A percentile compares a stretch with the other conserved stretches of the same genome.
Conservation (phyloP, 163 green algal genomes). For the Scenedesmus sp. region DNA sequence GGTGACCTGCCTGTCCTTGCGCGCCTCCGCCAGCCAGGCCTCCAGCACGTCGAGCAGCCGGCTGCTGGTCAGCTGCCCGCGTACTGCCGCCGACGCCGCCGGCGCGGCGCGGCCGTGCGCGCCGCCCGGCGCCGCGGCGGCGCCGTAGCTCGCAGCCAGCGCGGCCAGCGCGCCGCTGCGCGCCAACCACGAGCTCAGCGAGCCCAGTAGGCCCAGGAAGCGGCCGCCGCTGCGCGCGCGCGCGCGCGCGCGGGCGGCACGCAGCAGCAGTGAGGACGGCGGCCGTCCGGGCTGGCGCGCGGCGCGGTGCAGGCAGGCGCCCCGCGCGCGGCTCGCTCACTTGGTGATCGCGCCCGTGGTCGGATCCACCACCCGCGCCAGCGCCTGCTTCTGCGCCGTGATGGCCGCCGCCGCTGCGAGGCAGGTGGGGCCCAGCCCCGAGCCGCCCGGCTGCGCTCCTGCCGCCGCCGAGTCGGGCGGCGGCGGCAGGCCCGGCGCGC, state of each 20-base stretch:
- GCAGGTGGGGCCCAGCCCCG: conserved; percentile 10
- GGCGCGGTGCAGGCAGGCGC: background rate
- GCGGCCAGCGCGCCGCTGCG: conserved; percentile 6
- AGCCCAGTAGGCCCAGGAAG: background rate
- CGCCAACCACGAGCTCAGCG: conserved; percentile 9
- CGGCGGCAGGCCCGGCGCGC: too few species aligned
- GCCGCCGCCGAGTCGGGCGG: background rate
- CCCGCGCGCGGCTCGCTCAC: background rate
- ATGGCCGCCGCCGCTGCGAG: background rate
- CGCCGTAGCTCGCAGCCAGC: conserved; percentile 19
- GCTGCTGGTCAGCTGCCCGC: conserved; percentile 25
- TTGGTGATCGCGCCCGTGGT: conserved; percentile 7
- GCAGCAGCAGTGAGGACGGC: too few species aligned
- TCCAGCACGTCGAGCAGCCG: conserved; percentile 18
- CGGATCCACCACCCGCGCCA: conserved; percentile 4
- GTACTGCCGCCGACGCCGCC: conserved; percentile 13
- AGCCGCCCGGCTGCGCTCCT: background rate
- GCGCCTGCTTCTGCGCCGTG: background rate
- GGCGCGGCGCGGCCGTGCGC: background rate
- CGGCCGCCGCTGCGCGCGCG: conserved; percentile 25
- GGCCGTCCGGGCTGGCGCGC: too few species aligned
- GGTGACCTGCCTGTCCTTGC: background rate
- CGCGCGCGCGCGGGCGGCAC: too few species aligned
- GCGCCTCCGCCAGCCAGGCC: conserved; percentile 14
- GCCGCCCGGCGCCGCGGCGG: background rate